These are phyloP conservation scores for Syncephalastrum sp. DNA, from an alignment of 371 early-diverging fungal genomes.

Conservation along the genomic window DNA sequence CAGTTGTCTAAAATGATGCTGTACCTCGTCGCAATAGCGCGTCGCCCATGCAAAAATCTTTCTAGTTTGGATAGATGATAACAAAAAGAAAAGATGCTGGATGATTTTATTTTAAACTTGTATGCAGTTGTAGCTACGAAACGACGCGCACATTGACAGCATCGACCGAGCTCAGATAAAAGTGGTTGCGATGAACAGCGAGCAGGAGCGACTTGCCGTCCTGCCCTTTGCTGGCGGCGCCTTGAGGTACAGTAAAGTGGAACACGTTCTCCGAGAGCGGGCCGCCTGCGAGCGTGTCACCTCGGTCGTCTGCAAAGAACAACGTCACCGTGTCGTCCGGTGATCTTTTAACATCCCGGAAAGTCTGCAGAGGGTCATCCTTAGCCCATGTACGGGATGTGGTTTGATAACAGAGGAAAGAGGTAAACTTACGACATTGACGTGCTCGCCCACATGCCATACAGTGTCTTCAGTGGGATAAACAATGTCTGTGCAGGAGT, in stretches of 20 bases:
- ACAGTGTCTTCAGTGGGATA: conserved; percentile 27
- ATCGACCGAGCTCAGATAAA: conserved; percentile 29
- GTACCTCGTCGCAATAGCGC: no score
- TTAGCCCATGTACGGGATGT: no score
- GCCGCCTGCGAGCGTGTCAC: conserved; percentile 23
- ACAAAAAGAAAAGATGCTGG: background rate
- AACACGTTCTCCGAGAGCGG: conserved; percentile 20
- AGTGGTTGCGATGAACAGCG: conserved; percentile 30
- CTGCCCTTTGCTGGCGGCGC: conserved; percentile 15
- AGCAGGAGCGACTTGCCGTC: conserved; percentile 26
- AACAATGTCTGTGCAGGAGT: conserved; percentile 15
- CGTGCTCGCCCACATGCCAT: conserved; percentile 18
- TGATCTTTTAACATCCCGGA: conserved; percentile 6
- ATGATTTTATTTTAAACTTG: background rate
- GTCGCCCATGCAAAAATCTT: no score
- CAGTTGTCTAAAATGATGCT: no score
- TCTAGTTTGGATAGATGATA: no score
- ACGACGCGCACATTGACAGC: conserved; percentile 24
- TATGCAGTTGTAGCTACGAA: conserved; percentile 3
- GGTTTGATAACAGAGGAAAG: no score
- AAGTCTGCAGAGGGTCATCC: conserved; percentile 1
- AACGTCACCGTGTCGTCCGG: conserved; percentile 25
- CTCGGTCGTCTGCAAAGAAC: conserved; percentile 29
- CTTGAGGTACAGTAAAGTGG: conserved; percentile 24
- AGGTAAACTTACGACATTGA: no score